phyloP scores from a whole-genome alignment of 257 asterid species.

The Cinchona pubescens region DNA sequence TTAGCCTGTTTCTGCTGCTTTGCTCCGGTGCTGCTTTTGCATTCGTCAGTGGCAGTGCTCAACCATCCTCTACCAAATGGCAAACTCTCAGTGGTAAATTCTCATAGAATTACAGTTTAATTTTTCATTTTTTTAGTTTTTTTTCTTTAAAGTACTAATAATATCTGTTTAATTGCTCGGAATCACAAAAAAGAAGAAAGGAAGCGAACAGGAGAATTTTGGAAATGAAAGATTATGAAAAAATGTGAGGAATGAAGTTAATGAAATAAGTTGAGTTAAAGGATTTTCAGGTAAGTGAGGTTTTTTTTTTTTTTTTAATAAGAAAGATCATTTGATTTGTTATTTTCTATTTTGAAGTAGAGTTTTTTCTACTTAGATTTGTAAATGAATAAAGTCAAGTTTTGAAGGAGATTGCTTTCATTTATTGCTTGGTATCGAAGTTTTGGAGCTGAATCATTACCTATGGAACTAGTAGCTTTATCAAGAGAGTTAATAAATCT shows the following conservation, averaged over 20 bases:
- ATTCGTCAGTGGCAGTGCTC: conserved; percentile 60
- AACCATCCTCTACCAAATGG: conserved; percentile 61
- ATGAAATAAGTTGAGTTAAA: not conserved
- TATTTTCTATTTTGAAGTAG: not conserved
- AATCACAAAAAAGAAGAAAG: not conserved
- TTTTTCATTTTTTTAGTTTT: not conserved
- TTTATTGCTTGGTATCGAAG: not conserved
- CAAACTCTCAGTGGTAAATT: conserved; percentile 56
- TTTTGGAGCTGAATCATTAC: not conserved
- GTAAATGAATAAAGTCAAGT: no score
- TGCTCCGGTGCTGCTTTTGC: conserved; percentile 38
- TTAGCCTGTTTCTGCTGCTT: conserved; percentile 34
- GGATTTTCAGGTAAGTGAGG: not conserved
- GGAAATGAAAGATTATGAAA: not conserved
- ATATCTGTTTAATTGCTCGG: not conserved
- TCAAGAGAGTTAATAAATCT: not conserved
- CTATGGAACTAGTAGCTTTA: not conserved
- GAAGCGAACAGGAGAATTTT: not conserved
- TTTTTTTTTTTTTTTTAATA: not conserved
- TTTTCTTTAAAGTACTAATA: not conserved
- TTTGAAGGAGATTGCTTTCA: not conserved
- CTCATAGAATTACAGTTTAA: not conserved
- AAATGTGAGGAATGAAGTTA: not conserved
- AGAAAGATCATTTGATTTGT: no score
- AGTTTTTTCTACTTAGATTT: not conserved